Evolutionary conservation across 495 filamentous ascomycete species (phyloP).

Genomic region (Aspergillus incahuasiensis): DNA sequence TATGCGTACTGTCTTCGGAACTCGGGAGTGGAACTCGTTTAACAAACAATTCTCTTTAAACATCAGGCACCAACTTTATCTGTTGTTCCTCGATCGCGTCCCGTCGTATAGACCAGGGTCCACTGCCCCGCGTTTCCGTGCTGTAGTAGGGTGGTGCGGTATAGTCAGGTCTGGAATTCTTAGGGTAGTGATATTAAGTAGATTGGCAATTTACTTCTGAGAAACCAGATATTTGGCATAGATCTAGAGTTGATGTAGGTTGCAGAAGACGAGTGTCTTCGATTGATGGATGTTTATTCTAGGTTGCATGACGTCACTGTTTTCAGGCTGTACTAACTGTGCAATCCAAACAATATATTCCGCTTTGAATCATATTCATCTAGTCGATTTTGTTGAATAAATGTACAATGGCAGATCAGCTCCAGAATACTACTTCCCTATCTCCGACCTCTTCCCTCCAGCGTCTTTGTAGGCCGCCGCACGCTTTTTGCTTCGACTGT

Average conservation of each 20-base stretch:
- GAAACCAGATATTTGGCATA: neutral
- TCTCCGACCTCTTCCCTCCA: conserved; percentile 39
- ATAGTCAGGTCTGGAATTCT: neutral
- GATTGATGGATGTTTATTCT: neutral
- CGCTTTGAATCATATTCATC: neutral
- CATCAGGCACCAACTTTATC: conserved; percentile 2
- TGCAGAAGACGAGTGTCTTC: neutral
- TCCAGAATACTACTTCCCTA: conserved; percentile 1
- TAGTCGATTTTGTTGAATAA: neutral
- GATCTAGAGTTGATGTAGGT: neutral
- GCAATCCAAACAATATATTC: neutral
- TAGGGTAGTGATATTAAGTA: neutral
- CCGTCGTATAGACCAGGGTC: neutral
- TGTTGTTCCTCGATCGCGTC: neutral
- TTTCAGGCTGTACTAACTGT: neutral
- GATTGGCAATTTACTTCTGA: neutral
- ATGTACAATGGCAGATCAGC: neutral
- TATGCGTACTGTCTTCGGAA: neutral
- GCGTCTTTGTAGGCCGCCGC: conserved; percentile 64
- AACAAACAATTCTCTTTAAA: too few species aligned
- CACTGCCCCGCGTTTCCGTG: neutral
- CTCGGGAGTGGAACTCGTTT: neutral
- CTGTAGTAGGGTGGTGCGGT: neutral
- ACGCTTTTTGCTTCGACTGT: conserved; percentile 49
- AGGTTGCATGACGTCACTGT: neutral